A percentile compares a stretch with the other conserved stretches of the same genome.
Conservation (phyloP, 768 basidiomycete genomes). For the Tremella mesenterica region DNA sequence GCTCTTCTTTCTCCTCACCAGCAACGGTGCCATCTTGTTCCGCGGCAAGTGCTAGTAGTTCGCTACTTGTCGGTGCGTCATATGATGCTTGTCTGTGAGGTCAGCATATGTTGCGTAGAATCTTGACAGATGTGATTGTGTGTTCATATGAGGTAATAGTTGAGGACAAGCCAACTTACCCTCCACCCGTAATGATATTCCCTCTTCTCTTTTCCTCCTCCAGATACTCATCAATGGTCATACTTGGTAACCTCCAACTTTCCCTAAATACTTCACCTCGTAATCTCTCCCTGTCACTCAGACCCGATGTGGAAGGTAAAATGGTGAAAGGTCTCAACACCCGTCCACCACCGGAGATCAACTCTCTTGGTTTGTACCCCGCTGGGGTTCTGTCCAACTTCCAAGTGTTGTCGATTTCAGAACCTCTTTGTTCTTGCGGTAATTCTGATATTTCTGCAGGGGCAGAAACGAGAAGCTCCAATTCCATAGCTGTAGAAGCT, state of each 20-base stretch:
- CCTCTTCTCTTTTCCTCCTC: conserved; percentile 74
- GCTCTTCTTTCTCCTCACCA: conserved; percentile 62
- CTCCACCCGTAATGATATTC: conserved; percentile 78
- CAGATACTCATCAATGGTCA: conserved; percentile 92
- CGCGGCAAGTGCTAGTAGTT: conserved; percentile 66
- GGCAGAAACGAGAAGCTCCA: conserved; percentile 53
- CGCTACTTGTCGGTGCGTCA: conserved; percentile 60
- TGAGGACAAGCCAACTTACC: conserved; percentile 53
- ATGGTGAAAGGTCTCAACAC: conserved; percentile 90
- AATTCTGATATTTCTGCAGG: conserved; percentile 19
- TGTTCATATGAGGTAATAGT: conserved; percentile 2
- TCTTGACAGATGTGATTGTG: neutral
- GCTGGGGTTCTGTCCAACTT: conserved; percentile 55
- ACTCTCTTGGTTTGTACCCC: conserved; percentile 41
- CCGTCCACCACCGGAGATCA: conserved; percentile 69
- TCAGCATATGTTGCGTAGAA: neutral
- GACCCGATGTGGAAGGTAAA: conserved; percentile 57
- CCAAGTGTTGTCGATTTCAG: conserved; percentile 56
- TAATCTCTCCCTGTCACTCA: conserved; percentile 60
- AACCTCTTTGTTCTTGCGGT: conserved; percentile 5
- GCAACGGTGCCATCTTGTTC: conserved; percentile 72
- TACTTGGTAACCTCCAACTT: conserved; percentile 76
- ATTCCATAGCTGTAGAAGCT: conserved; percentile 62
- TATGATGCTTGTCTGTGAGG: conserved; percentile 58
- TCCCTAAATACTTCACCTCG: conserved; percentile 76